These are phyloP conservation scores for Dimargaris cristalligena DNA, from an alignment of 192 early-diverging fungal species.

Conservation along the genomic window DNA sequence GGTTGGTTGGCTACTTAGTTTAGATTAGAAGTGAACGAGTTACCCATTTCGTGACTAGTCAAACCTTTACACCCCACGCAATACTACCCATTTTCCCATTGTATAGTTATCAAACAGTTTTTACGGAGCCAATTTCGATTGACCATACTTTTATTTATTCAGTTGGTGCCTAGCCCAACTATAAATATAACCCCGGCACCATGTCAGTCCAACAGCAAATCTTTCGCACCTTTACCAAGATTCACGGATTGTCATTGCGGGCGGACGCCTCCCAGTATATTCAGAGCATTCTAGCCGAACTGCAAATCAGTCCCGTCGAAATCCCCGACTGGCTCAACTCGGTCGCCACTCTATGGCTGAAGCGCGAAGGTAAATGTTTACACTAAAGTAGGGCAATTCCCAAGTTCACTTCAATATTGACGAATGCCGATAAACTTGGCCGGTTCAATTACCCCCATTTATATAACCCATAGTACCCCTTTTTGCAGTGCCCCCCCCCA, in stretches of 20 bases:
- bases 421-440: background rate
- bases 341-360: slow-evolving; percentile 51
- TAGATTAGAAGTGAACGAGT: too few relatives aligned
- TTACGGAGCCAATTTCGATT: too few relatives aligned
- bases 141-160: too few relatives aligned
- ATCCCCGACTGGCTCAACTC: slow-evolving; percentile 43
- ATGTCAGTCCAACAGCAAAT: slow-evolving; percentile 32
- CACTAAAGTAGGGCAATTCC: background rate
- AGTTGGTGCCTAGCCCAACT: too few relatives aligned
- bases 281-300: slow-evolving; percentile 33
- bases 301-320: slow-evolving; percentile 24
- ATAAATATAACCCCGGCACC: too few relatives aligned
- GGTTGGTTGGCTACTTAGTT: too few relatives aligned
- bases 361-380: slow-evolving; percentile 41
- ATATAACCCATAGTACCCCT: background rate
- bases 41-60: too few relatives aligned
- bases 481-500: background rate
- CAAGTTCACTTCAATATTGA: background rate
- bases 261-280: slow-evolving; percentile 53
- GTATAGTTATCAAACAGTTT: too few relatives aligned
- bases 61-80: too few relatives aligned
- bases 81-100: too few relatives aligned
- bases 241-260: slow-evolving; percentile 60
- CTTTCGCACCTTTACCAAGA: slow-evolving; percentile 57
- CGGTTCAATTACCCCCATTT: background rate